Percentiles rank a stretch among this genome's conserved stretches.
Evolutionary conservation across 768 basidiomycete species (phyloP).

Genomic region (Hypholoma fasciculare): DNA sequence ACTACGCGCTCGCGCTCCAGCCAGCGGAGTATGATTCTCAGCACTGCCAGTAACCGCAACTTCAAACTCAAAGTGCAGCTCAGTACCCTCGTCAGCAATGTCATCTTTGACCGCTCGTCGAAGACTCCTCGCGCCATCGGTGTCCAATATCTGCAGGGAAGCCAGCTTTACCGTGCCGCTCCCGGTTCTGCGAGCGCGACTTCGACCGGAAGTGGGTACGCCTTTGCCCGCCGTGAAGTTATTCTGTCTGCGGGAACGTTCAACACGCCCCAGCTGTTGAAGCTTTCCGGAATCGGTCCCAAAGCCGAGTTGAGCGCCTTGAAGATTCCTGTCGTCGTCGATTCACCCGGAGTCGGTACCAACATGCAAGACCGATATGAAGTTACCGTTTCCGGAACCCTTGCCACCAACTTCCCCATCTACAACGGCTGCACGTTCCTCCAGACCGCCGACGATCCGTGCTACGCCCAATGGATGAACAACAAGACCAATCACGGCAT

Average conservation of each 20-base stretch:
- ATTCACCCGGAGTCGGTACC: neutral
- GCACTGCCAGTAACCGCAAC: neutral
- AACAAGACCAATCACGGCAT: conserved; percentile 1
- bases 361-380: conserved; percentile 5
- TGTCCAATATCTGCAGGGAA: neutral
- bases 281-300: neutral
- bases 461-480: neutral
- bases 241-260: neutral
- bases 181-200: neutral
- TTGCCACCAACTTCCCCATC: neutral
- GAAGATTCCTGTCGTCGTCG: conserved; percentile 1
- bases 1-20: neutral
- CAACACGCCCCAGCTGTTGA: conserved; percentile 1
- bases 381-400: neutral
- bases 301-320: neutral
- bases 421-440: conserved; percentile 3
- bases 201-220: neutral
- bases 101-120: neutral
- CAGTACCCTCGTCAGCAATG: neutral
- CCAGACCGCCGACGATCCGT: neutral
- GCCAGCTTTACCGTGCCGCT: neutral
- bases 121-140: neutral
- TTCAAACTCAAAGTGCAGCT: neutral
- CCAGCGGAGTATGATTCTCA: neutral
- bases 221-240: conserved; percentile 2